phyloP scores from a whole-genome alignment of 352 stramenopile genomes.

The Phytophthora cactorum region DNA sequence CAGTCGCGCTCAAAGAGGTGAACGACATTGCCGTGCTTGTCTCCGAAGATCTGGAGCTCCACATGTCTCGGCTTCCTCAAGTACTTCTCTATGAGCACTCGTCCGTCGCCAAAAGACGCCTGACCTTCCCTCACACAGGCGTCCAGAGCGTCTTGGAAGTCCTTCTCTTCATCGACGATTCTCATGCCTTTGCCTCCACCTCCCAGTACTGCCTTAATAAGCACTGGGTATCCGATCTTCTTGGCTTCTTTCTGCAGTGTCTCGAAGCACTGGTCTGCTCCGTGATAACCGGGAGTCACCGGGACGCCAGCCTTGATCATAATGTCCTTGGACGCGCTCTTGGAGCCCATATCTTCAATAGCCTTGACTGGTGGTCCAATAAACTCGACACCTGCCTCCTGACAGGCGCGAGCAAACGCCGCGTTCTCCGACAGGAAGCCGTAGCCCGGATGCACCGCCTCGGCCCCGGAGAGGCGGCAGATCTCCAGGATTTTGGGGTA shows the following conservation, averaged over 20 bases:
- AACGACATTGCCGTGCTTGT: slow-evolving; percentile 90
- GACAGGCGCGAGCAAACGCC: slow-evolving; percentile 71
- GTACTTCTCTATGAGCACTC: slow-evolving; percentile 94
- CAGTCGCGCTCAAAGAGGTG: slow-evolving; percentile 93
- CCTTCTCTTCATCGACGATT: slow-evolving; percentile 84
- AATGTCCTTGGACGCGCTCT: slow-evolving; percentile 93
- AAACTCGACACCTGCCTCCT: slow-evolving; percentile 86
- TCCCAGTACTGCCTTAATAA: slow-evolving; percentile 93
- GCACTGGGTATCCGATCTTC: slow-evolving; percentile 92
- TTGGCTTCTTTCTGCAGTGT: slow-evolving; percentile 76
- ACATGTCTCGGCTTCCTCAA: slow-evolving; percentile 90
- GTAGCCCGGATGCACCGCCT: slow-evolving; percentile 92
- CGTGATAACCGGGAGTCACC: slow-evolving; percentile 92
- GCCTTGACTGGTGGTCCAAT: slow-evolving; percentile 88
- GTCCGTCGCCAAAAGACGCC: slow-evolving; percentile 90
- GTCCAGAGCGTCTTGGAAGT: slow-evolving; percentile 84
- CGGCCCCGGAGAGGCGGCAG: slow-evolving; percentile 59
- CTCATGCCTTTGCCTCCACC: slow-evolving; percentile 94
- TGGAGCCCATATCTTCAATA: slow-evolving; percentile 93
- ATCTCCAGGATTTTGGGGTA: slow-evolving; percentile 80
- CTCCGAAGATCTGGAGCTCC: slow-evolving; percentile 94
- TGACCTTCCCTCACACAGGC: slow-evolving; percentile 87
- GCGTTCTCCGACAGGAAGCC: slow-evolving; percentile 92
- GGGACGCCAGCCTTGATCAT: slow-evolving; percentile 89
- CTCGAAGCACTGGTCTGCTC: slow-evolving; percentile 86